Percentiles rank a stretch among this genome's conserved stretches.
phyloP scores from a whole-genome alignment of 2,329 filamentous ascomycete genomes.

The Colletotrichum sp. region DNA sequence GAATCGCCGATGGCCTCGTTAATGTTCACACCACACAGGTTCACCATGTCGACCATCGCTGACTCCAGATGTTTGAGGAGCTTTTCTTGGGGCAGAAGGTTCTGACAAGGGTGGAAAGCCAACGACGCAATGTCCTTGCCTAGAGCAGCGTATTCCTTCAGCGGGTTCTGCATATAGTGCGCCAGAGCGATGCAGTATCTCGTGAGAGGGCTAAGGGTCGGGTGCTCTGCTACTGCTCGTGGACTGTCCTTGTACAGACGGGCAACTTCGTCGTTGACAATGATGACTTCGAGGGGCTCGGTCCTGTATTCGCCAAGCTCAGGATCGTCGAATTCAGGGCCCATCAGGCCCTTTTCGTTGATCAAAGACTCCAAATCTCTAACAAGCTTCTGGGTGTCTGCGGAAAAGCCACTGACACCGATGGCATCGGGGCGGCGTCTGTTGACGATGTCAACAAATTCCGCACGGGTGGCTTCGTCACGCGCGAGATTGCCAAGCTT shows the following conservation, averaged over 20 bases:
- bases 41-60: constrained; percentile 99
- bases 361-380: constrained; percentile 83
- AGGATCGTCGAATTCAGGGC: constrained; percentile 80
- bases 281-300: constrained; percentile 84
- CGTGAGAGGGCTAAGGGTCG: constrained; percentile 77
- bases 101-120: constrained; percentile 88
- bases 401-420: constrained; percentile 85
- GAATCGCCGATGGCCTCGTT: constrained; percentile 86
- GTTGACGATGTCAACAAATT: constrained; percentile 80
- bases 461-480: constrained; percentile 70
- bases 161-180: constrained; percentile 90
- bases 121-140: constrained; percentile 88
- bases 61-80: constrained; percentile 86
- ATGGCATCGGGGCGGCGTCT: constrained; percentile 88
- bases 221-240: constrained; percentile 80
- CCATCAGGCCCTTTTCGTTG: constrained; percentile 76
- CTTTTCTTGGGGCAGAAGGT: constrained; percentile 86
- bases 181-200: constrained; percentile 91
- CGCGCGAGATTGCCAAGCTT: constrained; percentile 80
- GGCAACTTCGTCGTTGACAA: constrained; percentile 97
- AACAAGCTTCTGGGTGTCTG: constrained; percentile 84
- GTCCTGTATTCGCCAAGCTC: constrained; percentile 78
- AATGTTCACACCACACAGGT: constrained; percentile 93
- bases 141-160: constrained; percentile 95
- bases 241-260: constrained; percentile 92